Evolutionary conservation across 148 eudicot species (phyloP).

Genomic region (Nyssa sinensis): DNA sequence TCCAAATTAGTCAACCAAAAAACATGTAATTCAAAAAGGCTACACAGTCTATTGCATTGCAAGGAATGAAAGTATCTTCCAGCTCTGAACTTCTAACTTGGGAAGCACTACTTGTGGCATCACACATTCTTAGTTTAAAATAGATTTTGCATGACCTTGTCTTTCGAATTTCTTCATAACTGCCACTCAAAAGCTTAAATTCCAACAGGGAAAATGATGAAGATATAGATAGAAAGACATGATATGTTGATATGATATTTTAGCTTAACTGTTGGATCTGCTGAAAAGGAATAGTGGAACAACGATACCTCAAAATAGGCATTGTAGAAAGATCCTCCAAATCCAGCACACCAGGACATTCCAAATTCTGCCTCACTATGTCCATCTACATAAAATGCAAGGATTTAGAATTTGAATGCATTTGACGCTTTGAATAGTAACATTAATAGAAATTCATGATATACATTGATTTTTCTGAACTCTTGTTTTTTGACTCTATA

Average conservation of each 20-base stretch:
- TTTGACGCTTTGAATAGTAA: background rate
- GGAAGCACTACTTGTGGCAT: background rate
- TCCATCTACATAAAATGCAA: slow-evolving; percentile 56
- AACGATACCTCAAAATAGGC: slow-evolving; percentile 87
- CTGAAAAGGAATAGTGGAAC: slow-evolving; percentile 1
- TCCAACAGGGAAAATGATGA: background rate
- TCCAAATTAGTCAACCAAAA: too few relatives aligned
- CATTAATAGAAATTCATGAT: background rate
- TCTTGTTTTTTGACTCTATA: background rate
- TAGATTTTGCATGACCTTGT: background rate
- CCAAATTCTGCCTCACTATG: slow-evolving; percentile 99
- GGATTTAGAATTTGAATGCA: background rate
- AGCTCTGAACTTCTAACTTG: background rate
- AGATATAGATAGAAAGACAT: background rate
- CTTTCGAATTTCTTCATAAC: background rate
- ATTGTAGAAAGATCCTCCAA: slow-evolving; percentile 81
- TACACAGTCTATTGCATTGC: background rate
- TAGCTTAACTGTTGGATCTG: background rate
- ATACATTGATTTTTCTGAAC: background rate
- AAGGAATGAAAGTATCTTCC: background rate
- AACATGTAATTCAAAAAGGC: background rate
- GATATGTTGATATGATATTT: background rate
- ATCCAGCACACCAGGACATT: slow-evolving; percentile 99
- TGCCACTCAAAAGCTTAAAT: background rate
- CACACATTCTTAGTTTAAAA: background rate